Conservation (phyloP, 148 eudicot species). For the Silene latifolia region DNA sequence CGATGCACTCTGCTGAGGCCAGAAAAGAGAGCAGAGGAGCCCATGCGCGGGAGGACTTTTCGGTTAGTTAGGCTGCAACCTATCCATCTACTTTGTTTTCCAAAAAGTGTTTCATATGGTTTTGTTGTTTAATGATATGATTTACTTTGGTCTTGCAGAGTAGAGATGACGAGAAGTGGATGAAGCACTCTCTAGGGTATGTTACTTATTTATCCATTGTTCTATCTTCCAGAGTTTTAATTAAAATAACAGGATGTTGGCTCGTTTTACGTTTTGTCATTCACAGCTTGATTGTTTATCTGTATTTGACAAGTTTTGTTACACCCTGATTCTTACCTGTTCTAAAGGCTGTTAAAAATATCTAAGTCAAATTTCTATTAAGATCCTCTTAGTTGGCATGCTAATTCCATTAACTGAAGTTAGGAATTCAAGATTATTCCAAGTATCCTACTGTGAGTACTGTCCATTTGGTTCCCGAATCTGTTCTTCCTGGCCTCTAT, state of each 20-base stretch:
- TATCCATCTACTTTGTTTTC: neutral
- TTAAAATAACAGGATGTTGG: neutral
- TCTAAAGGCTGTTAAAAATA: too few relatives aligned
- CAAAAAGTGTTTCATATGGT: neutral
- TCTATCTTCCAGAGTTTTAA: neutral
- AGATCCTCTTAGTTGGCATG: too few relatives aligned
- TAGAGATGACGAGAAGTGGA: slow-evolving; percentile 91
- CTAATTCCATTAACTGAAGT: too few relatives aligned
- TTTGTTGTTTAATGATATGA: slow-evolving; percentile 15
- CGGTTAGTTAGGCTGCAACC: slow-evolving; percentile 45
- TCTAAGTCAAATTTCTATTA: too few relatives aligned
- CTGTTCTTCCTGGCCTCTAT: neutral
- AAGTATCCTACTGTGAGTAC: too few relatives aligned
- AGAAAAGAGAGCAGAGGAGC: slow-evolving; percentile 99
- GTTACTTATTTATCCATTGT: too few relatives aligned
- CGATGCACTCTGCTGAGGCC: slow-evolving; percentile 99
- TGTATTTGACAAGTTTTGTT: too few relatives aligned
- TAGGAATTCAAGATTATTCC: too few relatives aligned
- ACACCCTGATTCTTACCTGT: too few relatives aligned
- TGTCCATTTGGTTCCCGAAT: too few relatives aligned
- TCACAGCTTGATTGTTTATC: too few relatives aligned
- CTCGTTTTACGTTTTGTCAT: slow-evolving; percentile 16
- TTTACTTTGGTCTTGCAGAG: slow-evolving; percentile 46
- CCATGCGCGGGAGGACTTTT: slow-evolving; percentile 88
- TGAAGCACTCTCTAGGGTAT: slow-evolving; percentile 96